Base-by-base conservation (phyloP, 1,139 yeast genomes). In the Yamadazyma epiphylla region DNA sequence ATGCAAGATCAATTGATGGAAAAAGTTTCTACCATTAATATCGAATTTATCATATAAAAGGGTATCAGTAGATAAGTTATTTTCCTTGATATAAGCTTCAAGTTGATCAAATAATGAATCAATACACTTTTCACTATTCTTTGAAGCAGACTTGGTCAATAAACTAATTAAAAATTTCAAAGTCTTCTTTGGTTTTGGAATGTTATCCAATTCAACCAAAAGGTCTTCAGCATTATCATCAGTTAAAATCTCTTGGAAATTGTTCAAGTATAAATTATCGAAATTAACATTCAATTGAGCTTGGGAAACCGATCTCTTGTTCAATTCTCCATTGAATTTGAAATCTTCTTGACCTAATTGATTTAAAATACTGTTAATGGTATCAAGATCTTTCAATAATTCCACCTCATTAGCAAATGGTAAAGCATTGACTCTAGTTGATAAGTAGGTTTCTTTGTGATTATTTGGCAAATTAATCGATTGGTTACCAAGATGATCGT, bases 1-100 rank as follows among this genome's bases (percentile, higher is more conserved):
- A 17, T 80, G 74, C 32, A 88, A 80, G 19, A 88, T 76, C 46
- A 80, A 80, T 42, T 86, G 86, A 53, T 89, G 97, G 47, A 89
- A 74, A 45, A 88, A 81, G 50, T 84, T 88, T 42, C 96, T 70
- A 15, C 87, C 86, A 36, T 84, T 80, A 28, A 89, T 77, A 49
- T 88, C 96, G 5, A 77, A 60, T 1, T 78, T 67, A 47, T 87
- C 95, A 30, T 42, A 55, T 27, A 66, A 51, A 5, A 73, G 59
- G 27, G 43, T 42, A 24, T 46, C 44, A 13, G 45, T 36, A 2
- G 50, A 45, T 15, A 42, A 33, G 19, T 43, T 39, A 14, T 42
- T 42, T 5, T 36, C 38, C 26, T 41, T 38, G 10, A 45, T 37
- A 22, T 38, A 45, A 2, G 38, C 35, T 12, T 32, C 27, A 24